phyloP scores from a whole-genome alignment of 257 asterid species.

The Misopates orontium region DNA sequence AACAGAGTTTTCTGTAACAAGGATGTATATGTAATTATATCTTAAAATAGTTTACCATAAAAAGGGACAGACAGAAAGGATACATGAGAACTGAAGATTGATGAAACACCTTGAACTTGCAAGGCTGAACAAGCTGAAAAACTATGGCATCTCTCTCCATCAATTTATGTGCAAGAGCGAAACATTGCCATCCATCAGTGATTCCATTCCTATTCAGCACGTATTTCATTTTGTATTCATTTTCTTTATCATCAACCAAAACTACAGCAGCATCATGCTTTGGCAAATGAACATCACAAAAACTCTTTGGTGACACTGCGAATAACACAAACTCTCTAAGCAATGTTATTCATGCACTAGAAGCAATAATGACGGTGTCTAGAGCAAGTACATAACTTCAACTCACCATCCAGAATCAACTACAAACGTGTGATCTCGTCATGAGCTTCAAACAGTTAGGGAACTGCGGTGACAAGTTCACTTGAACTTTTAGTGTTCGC shows the following conservation, averaged over 20 bases:
- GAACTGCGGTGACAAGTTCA: constrained; percentile 29
- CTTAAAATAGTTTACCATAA: no score
- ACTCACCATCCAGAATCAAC: constrained; percentile 77
- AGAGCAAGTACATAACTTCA: background rate
- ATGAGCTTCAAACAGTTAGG: constrained; percentile 50
- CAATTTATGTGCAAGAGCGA: constrained; percentile 56
- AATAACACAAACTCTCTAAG: background rate
- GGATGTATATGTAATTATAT: no score
- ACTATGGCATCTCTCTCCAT: constrained; percentile 56
- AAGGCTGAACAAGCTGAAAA: constrained; percentile 49
- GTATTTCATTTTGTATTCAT: constrained; percentile 40
- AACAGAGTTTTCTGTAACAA: no score
- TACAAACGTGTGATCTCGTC: constrained; percentile 58
- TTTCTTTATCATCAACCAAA: constrained; percentile 51
- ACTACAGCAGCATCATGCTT: constrained; percentile 33
- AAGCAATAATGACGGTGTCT: background rate
- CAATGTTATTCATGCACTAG: background rate
- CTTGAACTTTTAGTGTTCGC: constrained; percentile 46
- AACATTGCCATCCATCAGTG: constrained; percentile 77
- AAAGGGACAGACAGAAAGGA: background rate
- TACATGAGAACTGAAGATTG: background rate
- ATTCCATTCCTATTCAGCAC: constrained; percentile 43
- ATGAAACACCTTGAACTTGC: constrained; percentile 43
- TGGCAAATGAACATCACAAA: constrained; percentile 54
- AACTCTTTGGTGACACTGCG: constrained; percentile 56